These are phyloP conservation scores for Castanea crenata DNA, from an alignment of 306 rosid species.

Conservation along the genomic window DNA sequence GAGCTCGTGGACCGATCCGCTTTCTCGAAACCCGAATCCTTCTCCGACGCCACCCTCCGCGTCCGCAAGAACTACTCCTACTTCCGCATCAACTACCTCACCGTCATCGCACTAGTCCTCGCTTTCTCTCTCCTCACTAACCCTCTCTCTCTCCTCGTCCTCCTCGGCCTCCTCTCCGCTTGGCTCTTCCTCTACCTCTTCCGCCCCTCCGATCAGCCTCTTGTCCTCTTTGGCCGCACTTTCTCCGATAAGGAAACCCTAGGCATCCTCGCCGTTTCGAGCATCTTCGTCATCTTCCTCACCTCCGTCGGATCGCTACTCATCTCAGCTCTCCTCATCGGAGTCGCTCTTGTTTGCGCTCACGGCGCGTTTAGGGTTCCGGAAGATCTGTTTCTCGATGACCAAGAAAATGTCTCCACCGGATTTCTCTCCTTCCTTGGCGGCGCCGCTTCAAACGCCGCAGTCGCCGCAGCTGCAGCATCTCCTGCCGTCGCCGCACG, in stretches of 20 bases:
- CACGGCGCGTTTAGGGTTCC: conserved; percentile 89
- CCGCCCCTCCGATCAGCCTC: conserved; percentile 94
- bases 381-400: conserved; percentile 87
- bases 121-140: conserved; percentile 68
- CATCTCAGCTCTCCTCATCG: conserved; percentile 63
- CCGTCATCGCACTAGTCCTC: conserved; percentile 43
- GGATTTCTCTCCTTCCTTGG: conserved; percentile 68
- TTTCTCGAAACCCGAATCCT: conserved; percentile 67
- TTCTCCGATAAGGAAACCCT: conserved; percentile 78
- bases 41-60: conserved; percentile 81
- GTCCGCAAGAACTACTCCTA: conserved; percentile 83
- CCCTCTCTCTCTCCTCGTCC: conserved; percentile 65
- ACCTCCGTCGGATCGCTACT: conserved; percentile 85
- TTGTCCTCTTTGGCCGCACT: conserved; percentile 67
- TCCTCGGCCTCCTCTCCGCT: conserved; percentile 61
- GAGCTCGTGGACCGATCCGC: conserved; percentile 71
- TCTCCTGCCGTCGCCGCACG: conserved; percentile 48
- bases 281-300: conserved; percentile 64
- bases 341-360: conserved; percentile 53
- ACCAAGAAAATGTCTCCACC: conserved; percentile 50
- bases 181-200: conserved; percentile 94
- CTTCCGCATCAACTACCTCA: conserved; percentile 81
- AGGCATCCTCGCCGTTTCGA: conserved; percentile 43
- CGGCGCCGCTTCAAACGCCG: conserved; percentile 46
- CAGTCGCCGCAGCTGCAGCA: conserved; percentile 31